phyloP scores from a whole-genome alignment of 768 basidiomycete species.

The Trametes sanguinea region DNA sequence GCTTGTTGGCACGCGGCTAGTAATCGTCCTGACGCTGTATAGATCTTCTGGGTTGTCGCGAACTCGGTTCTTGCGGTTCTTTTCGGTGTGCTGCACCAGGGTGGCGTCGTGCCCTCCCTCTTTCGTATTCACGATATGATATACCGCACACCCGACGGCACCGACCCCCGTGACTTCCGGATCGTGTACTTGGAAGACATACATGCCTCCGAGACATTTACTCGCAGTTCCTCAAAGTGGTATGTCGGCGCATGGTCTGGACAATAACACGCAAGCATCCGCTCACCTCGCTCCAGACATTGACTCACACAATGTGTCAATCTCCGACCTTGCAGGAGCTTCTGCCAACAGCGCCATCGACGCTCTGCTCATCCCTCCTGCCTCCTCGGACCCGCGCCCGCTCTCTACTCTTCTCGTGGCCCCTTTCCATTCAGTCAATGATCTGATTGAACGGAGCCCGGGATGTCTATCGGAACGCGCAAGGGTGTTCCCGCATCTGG shows the following conservation, averaged over 20 bases:
- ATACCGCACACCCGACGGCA: neutral
- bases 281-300: slow-evolving; percentile 27
- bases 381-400: slow-evolving; percentile 6
- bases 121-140: slow-evolving; percentile 35
- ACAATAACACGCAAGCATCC: neutral
- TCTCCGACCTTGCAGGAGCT: slow-evolving; percentile 37
- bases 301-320: slow-evolving; percentile 20
- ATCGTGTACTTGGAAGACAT: slow-evolving; percentile 44
- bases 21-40: neutral
- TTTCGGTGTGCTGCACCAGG: slow-evolving; percentile 44
- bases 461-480: slow-evolving; percentile 29
- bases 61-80: slow-evolving; percentile 35
- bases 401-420: slow-evolving; percentile 33
- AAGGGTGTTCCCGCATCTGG: slow-evolving; percentile 40
- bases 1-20: too few relatives aligned
- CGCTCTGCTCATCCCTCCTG: slow-evolving; percentile 18
- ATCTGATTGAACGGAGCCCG: slow-evolving; percentile 22
- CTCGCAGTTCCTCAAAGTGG: slow-evolving; percentile 33
- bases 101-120: slow-evolving; percentile 43
- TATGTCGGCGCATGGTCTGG: slow-evolving; percentile 7
- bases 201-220: slow-evolving; percentile 41
- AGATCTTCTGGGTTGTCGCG: slow-evolving; percentile 34
- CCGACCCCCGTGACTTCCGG: neutral
- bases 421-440: slow-evolving; percentile 32
- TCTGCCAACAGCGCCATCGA: slow-evolving; percentile 22